These are phyloP conservation scores for Clarireedia monteithiana DNA, from an alignment of 2,329 filamentous ascomycete species.

Conservation along the genomic window DNA sequence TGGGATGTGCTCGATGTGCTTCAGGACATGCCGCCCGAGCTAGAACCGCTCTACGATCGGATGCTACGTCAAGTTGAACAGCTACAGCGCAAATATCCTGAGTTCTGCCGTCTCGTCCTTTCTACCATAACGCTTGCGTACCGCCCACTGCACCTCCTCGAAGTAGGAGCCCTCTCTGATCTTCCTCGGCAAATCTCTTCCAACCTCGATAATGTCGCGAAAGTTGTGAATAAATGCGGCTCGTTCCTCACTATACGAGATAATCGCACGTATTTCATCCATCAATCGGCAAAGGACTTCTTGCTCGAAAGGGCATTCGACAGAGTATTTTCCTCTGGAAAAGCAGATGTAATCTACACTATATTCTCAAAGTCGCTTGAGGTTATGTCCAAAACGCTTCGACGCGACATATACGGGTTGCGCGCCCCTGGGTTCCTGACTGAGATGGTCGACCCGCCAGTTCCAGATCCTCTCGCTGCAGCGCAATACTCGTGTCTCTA, in stretches of 20 bases:
- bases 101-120: neutral
- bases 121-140: neutral
- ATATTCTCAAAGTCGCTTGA: neutral
- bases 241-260: neutral
- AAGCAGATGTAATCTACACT: neutral
- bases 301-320: neutral
- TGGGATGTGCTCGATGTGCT: neutral
- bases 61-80: neutral
- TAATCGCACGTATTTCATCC: neutral
- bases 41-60: neutral
- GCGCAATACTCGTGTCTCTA: too few species aligned
- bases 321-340: neutral
- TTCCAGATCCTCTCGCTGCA: too few species aligned
- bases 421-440: neutral
- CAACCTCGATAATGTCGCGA: neutral
- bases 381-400: neutral
- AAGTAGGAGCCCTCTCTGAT: neutral
- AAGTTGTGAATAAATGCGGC: neutral
- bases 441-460: neutral
- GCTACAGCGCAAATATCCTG: neutral
- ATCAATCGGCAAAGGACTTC: constrained; percentile 1
- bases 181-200: neutral
- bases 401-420: neutral
- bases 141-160: neutral
- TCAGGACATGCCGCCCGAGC: neutral